Evolutionary conservation across 75 land plant genomes (phyloP), one percentile per base, ranked within the genome.

Genomic region (Pinus albicaulis): DNA sequence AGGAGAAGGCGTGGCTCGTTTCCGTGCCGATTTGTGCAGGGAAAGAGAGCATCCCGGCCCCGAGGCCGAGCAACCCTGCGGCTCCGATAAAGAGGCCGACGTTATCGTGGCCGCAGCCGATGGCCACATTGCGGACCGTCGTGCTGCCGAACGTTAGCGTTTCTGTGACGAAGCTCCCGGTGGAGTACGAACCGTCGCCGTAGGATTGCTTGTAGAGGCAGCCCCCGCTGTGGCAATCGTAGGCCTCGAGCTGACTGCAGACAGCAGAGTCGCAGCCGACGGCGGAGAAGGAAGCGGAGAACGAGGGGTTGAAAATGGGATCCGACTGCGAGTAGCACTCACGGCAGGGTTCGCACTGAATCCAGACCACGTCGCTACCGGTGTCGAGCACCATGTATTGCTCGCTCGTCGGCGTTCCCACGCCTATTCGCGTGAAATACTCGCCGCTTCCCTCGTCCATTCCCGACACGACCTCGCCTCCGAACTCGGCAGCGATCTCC

Each of bases 301-400:
- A 59, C 4, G 91, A 60, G 25, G 98, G 98, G 79, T 92, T 86
- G 78, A 90, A 94, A 19, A 94, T 59, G 11, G 98, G 95, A 78
- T 90, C 92, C 76, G 84, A 55, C 71, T 94, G 98, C 53, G 57
- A 52, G 86, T 92, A 94, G 79, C 98, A 94, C n/a, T 74, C 74
- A n/a, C 14, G 44, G 76, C 98, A 94, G 14, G 98, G 98, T 65
- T 81, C 69, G 80, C 98, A 95, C 70, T 95, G 98, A 16, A 91
- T 78, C 98, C 95, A 92, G 8, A 84, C 71, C 61, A 95, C 61
- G 79, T 95, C 98, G 75, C 93, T 89, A 56, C 96, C 93, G 19
- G 93, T 82, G 78, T 93, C 96, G 56, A 91, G 68, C n/a, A 91
- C 92, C 80, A 89, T 77, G 92, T 82, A 91, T 59, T 84, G 84